Evolutionary conservation across 495 filamentous ascomycete species (phyloP).

Genomic region (Penicillium psychrofluorescens): DNA sequence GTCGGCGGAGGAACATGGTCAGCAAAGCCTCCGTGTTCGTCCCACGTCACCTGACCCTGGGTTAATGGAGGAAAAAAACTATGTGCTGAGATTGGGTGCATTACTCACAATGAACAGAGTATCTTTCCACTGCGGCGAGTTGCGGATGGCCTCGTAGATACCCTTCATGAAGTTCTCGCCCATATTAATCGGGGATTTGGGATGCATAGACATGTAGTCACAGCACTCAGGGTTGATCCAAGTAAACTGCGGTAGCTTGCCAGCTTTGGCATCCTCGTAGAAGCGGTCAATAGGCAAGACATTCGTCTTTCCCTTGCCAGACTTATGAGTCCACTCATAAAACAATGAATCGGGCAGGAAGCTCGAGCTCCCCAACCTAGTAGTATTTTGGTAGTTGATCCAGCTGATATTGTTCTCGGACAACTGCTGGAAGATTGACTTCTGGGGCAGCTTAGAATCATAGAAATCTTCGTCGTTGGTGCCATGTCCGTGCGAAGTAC

Average conservation of each 20-base stretch:
- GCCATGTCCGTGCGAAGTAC: slow-evolving; percentile 43
- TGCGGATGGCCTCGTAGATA: slow-evolving; percentile 43
- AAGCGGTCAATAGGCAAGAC: slow-evolving; percentile 27
- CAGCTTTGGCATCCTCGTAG: slow-evolving; percentile 29
- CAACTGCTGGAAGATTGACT: slow-evolving; percentile 43
- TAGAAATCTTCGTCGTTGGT: slow-evolving; percentile 36
- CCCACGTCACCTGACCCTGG: slow-evolving; percentile 21
- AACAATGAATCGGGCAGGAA: slow-evolving; percentile 31
- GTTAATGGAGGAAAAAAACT: too few relatives aligned
- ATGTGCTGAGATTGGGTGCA: too few relatives aligned
- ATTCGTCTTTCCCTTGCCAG: slow-evolving; percentile 21
- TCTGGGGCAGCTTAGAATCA: slow-evolving; percentile 33
- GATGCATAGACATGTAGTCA: slow-evolving; percentile 42
- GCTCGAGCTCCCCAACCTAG: slow-evolving; percentile 5
- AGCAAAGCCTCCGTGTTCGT: slow-evolving; percentile 44
- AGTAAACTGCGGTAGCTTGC: slow-evolving; percentile 37
- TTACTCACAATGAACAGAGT: slow-evolving; percentile 36
- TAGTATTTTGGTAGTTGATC: slow-evolving; percentile 45
- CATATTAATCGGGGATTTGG: slow-evolving; percentile 36
- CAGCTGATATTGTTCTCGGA: slow-evolving; percentile 34
- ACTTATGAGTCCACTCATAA: slow-evolving; percentile 33
- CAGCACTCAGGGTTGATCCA: slow-evolving; percentile 51
- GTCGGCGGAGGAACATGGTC: slow-evolving; percentile 42
- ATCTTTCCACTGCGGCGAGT: slow-evolving; percentile 41
- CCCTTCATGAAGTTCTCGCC: slow-evolving; percentile 44